These are phyloP conservation scores for Pestalotiopsis sp. DNA, from an alignment of 2,329 filamentous ascomycete genomes.

Conservation along the genomic window DNA sequence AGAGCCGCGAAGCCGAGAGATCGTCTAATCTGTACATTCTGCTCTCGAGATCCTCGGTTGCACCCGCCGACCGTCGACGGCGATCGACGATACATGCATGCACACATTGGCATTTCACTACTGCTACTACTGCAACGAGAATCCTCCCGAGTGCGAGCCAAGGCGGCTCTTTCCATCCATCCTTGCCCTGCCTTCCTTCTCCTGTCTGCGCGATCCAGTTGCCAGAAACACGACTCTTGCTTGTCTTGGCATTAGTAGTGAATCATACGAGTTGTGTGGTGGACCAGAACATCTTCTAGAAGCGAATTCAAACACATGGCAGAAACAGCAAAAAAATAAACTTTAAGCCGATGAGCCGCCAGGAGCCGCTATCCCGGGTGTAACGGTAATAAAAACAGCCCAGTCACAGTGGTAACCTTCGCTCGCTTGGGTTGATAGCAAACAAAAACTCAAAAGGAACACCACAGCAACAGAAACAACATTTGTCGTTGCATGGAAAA, in stretches of 20 bases:
- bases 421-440: neutral
- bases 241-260: neutral
- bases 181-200: neutral
- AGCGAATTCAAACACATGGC: neutral
- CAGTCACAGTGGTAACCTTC: neutral
- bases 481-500: neutral
- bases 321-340: neutral
- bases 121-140: neutral
- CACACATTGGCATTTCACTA: neutral
- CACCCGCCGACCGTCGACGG: too few species aligned
- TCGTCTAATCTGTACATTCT: too few species aligned
- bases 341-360: neutral
- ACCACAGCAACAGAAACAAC: neutral
- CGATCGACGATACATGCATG: too few species aligned
- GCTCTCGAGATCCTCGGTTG: too few species aligned
- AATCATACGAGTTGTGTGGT: neutral
- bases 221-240: neutral
- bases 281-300: neutral
- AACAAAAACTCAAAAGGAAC: neutral
- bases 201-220: neutral
- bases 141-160: neutral
- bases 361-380: neutral
- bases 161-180: neutral
- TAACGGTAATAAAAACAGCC: neutral
- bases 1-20: neutral